phyloP scores from a whole-genome alignment of 441 rosid species.

The Adansonia rubrostipa region DNA sequence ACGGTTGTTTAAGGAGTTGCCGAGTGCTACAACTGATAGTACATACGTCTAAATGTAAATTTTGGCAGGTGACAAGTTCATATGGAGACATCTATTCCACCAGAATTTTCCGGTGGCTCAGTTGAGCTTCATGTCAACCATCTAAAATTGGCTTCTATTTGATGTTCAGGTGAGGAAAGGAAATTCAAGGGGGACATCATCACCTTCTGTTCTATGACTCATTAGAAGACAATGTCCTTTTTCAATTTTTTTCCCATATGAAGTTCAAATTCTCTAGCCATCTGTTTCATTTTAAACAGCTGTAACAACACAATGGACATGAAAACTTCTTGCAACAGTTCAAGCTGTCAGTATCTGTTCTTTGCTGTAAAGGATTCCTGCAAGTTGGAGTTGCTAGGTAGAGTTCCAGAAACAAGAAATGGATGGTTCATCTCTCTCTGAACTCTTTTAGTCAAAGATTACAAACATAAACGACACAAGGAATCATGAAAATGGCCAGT shows the following conservation, averaged over 20 bases:
- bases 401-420: conserved; percentile 53
- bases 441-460: background rate
- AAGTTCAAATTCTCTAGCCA: background rate
- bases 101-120: conserved; percentile 44
- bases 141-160: background rate
- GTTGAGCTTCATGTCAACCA: conserved; percentile 27
- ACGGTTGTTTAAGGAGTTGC: background rate
- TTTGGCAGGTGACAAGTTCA: conserved; percentile 28
- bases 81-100: conserved; percentile 42
- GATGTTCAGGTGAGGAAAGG: background rate
- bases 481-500: background rate
- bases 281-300: conserved; percentile 15
- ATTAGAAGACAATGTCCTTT: background rate
- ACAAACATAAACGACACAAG: background rate
- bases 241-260: background rate
- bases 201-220: too few relatives aligned
- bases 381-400: conserved; percentile 55
- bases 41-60: conserved; percentile 15
- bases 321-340: conserved; percentile 50
- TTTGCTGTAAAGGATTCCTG: conserved; percentile 59
- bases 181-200: background rate
- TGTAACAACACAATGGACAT: conserved; percentile 32
- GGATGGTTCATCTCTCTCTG: conserved; percentile 36
- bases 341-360: conserved; percentile 56
- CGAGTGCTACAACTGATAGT: background rate